Conservation (phyloP, 352 stramenopile species). For the Phytopythium vexans region DNA sequence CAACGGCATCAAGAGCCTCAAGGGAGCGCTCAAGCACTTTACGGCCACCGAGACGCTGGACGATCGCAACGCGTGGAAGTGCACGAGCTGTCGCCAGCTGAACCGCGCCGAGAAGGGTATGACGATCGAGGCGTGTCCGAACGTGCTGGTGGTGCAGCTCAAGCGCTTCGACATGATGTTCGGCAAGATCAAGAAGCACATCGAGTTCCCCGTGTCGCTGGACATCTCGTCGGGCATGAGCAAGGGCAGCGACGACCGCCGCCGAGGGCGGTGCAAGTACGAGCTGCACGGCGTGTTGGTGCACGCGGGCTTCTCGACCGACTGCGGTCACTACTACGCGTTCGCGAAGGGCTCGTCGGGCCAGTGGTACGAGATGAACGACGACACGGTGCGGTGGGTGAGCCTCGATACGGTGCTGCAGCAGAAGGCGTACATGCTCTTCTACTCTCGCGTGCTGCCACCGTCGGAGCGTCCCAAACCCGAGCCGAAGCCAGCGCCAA, state of each 20-base stretch:
- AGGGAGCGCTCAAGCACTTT: constrained; percentile 77
- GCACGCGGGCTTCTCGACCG: constrained; percentile 83
- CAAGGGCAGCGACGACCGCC: constrained; percentile 48
- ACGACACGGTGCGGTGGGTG: constrained; percentile 85
- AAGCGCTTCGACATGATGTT: constrained; percentile 89
- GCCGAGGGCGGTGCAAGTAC: constrained; percentile 55
- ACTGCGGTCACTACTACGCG: constrained; percentile 90
- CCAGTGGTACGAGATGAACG: constrained; percentile 93
- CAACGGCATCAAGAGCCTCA: constrained; percentile 68
- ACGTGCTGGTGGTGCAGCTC: constrained; percentile 87
- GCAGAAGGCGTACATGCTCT: constrained; percentile 90
- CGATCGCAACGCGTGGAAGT: constrained; percentile 85
- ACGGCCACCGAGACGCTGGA: constrained; percentile 83
- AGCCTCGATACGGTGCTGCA: constrained; percentile 83
- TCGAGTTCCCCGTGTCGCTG: constrained; percentile 70
- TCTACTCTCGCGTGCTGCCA: constrained; percentile 80
- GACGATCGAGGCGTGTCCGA: constrained; percentile 75
- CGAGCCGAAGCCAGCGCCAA: constrained; percentile 10
- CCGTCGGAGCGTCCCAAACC: constrained; percentile 31
- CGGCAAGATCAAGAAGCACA: constrained; percentile 88
- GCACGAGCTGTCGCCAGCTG: constrained; percentile 68
- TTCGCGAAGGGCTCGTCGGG: constrained; percentile 86
- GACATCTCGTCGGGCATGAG: constrained; percentile 62
- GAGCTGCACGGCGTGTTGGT: constrained; percentile 83
- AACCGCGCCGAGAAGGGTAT: constrained; percentile 82